Evolutionary conservation across 306 rosid species (phyloP).

Genomic region (Prunus mume): DNA sequence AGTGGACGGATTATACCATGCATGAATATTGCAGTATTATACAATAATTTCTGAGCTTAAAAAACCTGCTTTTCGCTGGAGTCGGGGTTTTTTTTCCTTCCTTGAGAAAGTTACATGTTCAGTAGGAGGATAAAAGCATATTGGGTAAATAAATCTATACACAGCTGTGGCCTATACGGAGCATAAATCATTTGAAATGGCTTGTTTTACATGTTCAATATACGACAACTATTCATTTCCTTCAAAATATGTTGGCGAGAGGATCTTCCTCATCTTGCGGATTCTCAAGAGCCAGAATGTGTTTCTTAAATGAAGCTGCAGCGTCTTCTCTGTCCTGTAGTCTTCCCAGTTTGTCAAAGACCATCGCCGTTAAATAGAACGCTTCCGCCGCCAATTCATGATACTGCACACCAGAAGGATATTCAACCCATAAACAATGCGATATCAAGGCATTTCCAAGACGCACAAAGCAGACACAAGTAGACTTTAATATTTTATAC

Average conservation of each 20-base stretch:
- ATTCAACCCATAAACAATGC: neutral
- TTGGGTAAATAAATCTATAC: neutral
- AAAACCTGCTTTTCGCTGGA: no score
- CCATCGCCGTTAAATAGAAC: constrained; percentile 84
- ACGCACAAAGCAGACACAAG: no score
- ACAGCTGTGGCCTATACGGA: neutral
- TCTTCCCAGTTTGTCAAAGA: constrained; percentile 70
- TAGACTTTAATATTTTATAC: no score
- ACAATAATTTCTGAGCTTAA: no score
- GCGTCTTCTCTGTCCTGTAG: constrained; percentile 77
- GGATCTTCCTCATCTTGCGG: constrained; percentile 46
- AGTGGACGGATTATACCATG: no score
- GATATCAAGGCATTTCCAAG: neutral
- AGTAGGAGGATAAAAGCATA: neutral
- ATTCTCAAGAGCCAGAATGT: constrained; percentile 62
- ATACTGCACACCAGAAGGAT: constrained; percentile 47
- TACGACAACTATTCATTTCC: neutral
- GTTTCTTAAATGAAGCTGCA: constrained; percentile 69
- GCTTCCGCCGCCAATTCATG: constrained; percentile 96
- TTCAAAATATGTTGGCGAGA: constrained; percentile 40
- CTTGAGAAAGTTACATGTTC: no score
- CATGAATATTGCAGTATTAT: no score
- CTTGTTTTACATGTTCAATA: neutral
- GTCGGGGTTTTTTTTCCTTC: no score
- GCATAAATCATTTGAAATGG: neutral